Evolutionary conservation across 1,284 basidiomycete genomes (phyloP), one percentile per base, ranked within the genome.

Genomic region (Rhodotorula sp.): DNA sequence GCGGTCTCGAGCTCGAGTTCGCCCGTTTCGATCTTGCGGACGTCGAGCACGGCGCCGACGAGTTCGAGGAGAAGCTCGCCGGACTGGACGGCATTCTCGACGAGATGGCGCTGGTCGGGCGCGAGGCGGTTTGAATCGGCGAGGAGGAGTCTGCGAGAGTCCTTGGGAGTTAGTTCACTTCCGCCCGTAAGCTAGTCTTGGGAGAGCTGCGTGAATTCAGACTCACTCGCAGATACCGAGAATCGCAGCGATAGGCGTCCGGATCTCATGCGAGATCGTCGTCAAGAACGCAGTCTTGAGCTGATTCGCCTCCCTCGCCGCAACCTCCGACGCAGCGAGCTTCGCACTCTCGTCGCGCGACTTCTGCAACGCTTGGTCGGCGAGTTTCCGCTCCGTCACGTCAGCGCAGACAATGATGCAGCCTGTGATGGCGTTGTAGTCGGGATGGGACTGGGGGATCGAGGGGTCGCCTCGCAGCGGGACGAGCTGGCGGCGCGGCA

Each of bases 11-110:
- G 72, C 31, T 77, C 76, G 56, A 81, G 75, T 66, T 79, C 77
- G 53, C 80, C 80, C 11, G 78, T 76, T 66, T 81, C 80, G 59
- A 81, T 77, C 69, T 81, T 81, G 50, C 77, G 76, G 13, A 81
- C 76, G 70, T 81, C 80, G n/a, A 80, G 73, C 0, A 77, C 75
- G 2, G 70, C 67, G 5, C 75, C 75, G 24, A 77, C 69, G 34
- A 76, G 62, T 20, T 76, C 71, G 20, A 77, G 69, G 16, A 77
- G 60, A 15, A 65, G 70, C 50, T 77, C 76, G 34, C 75, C 75
- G 13, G 73, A 74, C 6, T 69, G 60, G n/a, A 75, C 54, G 15
- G 71, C 71, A 60, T 62, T 61, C 20, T 65, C 48, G n/a, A 65
- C 58, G 26, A 65, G 53, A 10, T 26, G 15, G 26, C 58, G 52